Base-by-base conservation (phyloP, 2,329 filamentous ascomycete species). In the Fusarium nelsonii region DNA sequence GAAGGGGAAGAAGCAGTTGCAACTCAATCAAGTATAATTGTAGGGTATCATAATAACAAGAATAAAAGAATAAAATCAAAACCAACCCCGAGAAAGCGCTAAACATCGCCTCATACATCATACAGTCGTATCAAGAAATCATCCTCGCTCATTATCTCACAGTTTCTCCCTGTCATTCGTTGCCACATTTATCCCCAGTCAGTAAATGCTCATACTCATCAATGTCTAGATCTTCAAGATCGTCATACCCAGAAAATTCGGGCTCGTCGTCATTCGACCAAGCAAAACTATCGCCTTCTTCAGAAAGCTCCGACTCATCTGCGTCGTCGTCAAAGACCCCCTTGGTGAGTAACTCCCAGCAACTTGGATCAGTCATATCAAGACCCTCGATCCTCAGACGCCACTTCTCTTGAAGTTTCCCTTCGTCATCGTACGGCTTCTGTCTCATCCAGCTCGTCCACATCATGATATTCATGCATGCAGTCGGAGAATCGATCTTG, bases 401-500 rank as follows among this genome's bases (percentile, higher is more conserved):
- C 77, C 76, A 77, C 41, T 55, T 46, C 15, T 61, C 14, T 36
- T 71, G 70, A 16, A 79, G 50, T 0, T 23, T 23, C 0, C 78
- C 75, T 3, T 58, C 37, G 16, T 73, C 65, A 26, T 73, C 71
- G 6, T 78, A 79, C 4, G 78, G 76, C n/a, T 51, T 33, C n/a
- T 64, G 62, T 20, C 66, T 58, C 18, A 70, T 76, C 70, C 75
- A 79, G 8, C 54, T 58, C 6, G 72, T 57, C 77, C 77, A 79
- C 37, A 76, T 58, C 4, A 40, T 61, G 10, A 77, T 63, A 2
- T 59, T 37, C 3, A 45, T 54, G n/a, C 52, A 48, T 1, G 75
- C 76, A 15, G 54, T 57, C 1, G 41, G 40, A 8, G 14, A 51
- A 8, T 58, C 57, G 12, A 75, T 68, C 16, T 68, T 58, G 54